Evolutionary conservation across 2,329 filamentous ascomycete species (phyloP), one percentile per base, ranked within the genome.

Genomic region (Trichophyton mentagrophytes): DNA sequence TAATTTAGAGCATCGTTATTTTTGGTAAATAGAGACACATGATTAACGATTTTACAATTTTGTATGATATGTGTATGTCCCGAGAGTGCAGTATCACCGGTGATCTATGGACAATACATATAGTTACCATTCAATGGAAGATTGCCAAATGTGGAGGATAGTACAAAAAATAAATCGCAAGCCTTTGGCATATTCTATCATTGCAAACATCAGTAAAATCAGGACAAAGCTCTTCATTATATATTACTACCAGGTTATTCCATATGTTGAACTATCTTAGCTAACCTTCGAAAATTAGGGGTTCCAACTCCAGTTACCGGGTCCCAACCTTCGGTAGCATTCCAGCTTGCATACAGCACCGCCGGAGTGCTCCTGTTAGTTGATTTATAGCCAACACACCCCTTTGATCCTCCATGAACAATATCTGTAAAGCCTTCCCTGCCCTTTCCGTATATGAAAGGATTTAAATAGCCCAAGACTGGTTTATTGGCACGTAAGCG

Each of bases 401-500:
- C 79, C 4, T 64, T 68, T 1, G 77, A 79, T 8, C 74, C 73
- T 27, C 78, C 79, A 20, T 73, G 65, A 8, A 76, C 71, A 60
- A 81, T 79, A 65, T 81, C 79, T 3, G 73, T 80, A 47, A 81
- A 69, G 3, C 76, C 78, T n/a, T 69, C 64, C 60, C 70, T 71
- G 22, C 74, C 74, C 27, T 74, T 62, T 25, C 70, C 69, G 66
- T 85, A 85, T n/a, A 86, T 71, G 78, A 80, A 83, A 0, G 82
- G 82, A 68, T 85, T 85, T 25, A 86, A 69, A 66, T 84, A 85
- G 1, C 83, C 83, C 66, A 85, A 70, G 0, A 74, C 67, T 7
- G 78, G 70, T 67, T 79, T 79, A 1, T 81, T 81, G n/a, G 73
- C 73, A 13, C 78, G 73, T 53, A 87, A 72, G 40, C 84, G 76